Evolutionary conservation across 306 rosid species (phyloP).

Genomic region (Quercus ilex): DNA sequence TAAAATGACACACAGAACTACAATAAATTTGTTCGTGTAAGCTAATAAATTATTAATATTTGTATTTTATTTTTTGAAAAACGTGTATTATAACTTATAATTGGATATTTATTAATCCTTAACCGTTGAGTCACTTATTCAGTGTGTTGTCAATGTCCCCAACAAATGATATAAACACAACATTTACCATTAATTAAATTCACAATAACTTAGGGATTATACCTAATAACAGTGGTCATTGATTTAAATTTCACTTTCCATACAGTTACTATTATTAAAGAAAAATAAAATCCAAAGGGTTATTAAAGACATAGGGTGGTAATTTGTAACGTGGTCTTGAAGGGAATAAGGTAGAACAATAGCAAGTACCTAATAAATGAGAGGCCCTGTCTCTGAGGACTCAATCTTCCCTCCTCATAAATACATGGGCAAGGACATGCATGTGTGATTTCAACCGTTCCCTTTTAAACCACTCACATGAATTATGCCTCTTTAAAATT

Average conservation of each 20-base stretch:
- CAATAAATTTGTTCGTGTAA: no score
- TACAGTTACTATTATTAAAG: background rate
- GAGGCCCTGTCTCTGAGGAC: conserved; percentile 20
- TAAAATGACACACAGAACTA: no score
- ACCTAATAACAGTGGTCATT: background rate
- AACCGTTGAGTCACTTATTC: no score
- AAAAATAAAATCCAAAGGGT: background rate
- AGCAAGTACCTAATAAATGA: conserved; percentile 27
- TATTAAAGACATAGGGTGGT: background rate
- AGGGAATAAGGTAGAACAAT: background rate
- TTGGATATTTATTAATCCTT: no score
- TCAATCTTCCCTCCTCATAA: conserved; percentile 23
- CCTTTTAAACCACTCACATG: conserved; percentile 50
- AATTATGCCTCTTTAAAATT: conserved; percentile 19
- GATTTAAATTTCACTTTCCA: background rate
- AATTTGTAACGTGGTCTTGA: background rate
- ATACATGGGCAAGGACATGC: conserved; percentile 17
- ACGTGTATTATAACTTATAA: no score
- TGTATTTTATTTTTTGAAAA: no score
- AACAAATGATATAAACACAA: no score
- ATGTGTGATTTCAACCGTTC: conserved; percentile 47
- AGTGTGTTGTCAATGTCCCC: no score
- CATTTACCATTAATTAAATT: no score
- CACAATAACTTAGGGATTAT: no score
- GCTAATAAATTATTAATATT: no score